Base-by-base conservation (phyloP, 2,329 filamentous ascomycete genomes). In the Colletotrichum nymphaeae region DNA sequence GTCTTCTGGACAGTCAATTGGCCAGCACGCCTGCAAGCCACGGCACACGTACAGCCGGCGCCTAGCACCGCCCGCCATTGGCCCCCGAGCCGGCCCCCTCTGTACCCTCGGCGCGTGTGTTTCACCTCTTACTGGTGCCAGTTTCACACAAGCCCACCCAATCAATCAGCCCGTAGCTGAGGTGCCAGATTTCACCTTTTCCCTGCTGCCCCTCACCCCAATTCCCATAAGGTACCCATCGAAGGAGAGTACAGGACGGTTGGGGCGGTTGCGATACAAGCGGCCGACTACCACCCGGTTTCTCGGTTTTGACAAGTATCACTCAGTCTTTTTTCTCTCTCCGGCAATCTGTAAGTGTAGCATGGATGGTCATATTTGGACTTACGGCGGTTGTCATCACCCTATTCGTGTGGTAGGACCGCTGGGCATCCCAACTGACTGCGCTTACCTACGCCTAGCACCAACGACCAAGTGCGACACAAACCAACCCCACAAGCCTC, bases 21-120 rank as follows among this genome's bases (percentile, higher is more conserved):
- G 71, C 28, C 57, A 67, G 67, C 71, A 73, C 60, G 37, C 24
- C 67, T 73, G 59, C 59, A 70, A 70, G 67, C 42, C 26, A 63
- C 28, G 30, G 35, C 53, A 63, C 73, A 65, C 26, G 14, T 22
- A 49, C 53, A 42, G 46, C 55, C 55, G 76, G 80, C 79, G 78
- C 80, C 76, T 81, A 81, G 74, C 73, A 66, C 73, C n/a, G 12
- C 59, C 65, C 63, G 64, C 67, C 53, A 81, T 81, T 81, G 80
- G 80, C 65, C 72, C 52, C 63, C 32, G 65, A 67, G 63, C 60
- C 71, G 72, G 59, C n/a, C 26, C 70, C 65, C 58, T 53, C 65
- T 46, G 37, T 42, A 53, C 58, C 67, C 35, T 63, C 56, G 74
- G 80, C 78, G 76, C 77, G 75, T 77, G 77, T 77, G 79, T 81